Evolutionary conservation across 2,329 filamentous ascomycete genomes (phyloP).

Genomic region (Chrysoporthe austroafricana): DNA sequence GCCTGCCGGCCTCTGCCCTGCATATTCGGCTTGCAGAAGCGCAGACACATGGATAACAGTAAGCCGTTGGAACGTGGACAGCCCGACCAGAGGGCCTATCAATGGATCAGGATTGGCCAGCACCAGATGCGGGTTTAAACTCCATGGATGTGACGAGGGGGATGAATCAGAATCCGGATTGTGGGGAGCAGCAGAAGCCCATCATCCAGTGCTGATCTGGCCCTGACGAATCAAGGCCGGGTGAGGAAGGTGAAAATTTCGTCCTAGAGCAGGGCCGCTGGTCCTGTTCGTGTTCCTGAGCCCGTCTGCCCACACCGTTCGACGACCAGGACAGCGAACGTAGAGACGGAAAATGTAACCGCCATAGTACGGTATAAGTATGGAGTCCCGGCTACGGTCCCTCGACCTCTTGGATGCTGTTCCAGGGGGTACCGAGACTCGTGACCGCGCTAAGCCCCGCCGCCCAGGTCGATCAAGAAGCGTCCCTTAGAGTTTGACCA

Average conservation of each 20-base stretch:
- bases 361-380: too few species aligned
- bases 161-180: not conserved
- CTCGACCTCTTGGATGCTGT: not conserved
- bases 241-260: not conserved
- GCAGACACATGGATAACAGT: conserved; percentile 8
- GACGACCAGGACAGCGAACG: not conserved
- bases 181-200: not conserved
- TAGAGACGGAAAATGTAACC: not conserved
- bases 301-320: too few species aligned
- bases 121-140: not conserved
- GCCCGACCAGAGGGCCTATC: not conserved
- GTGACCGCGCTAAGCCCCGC: conserved; percentile 10
- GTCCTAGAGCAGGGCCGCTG: not conserved
- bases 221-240: not conserved
- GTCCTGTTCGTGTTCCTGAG: not conserved
- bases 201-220: not conserved
- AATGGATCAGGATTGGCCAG: conserved; percentile 4
- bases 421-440: conserved; percentile 3
- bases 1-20: conserved; percentile 6
- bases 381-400: not conserved
- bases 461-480: conserved; percentile 6
- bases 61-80: conserved; percentile 9
- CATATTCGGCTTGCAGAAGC: conserved; percentile 7
- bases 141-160: not conserved
- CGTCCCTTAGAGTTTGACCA: not conserved